Conservation (phyloP, 495 filamentous ascomycete genomes). For the Neurospora sp. region DNA sequence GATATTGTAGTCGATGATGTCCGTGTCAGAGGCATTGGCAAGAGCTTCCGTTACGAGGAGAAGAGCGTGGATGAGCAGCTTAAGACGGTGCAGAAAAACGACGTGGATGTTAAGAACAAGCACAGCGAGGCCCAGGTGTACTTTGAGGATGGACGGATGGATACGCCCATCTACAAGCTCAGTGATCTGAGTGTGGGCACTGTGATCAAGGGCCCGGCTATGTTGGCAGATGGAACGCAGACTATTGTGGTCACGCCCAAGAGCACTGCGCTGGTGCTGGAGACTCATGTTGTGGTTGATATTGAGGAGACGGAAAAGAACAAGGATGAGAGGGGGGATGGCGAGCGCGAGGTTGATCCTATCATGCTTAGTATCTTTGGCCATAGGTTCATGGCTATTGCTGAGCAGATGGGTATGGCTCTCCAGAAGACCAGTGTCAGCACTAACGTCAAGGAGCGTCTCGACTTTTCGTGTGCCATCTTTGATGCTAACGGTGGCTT, state of each 20-base stretch:
- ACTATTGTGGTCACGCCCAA: slow-evolving; percentile 87
- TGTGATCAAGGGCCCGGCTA: slow-evolving; percentile 72
- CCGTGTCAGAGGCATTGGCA: slow-evolving; percentile 77
- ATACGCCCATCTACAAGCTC: slow-evolving; percentile 80
- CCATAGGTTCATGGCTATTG: slow-evolving; percentile 97
- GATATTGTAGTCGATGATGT: slow-evolving; percentile 93
- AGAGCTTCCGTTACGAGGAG: slow-evolving; percentile 68
- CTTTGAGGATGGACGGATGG: slow-evolving; percentile 62
- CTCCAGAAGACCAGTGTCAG: slow-evolving; percentile 95
- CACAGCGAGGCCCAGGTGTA: slow-evolving; percentile 51
- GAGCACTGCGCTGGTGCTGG: slow-evolving; percentile 60
- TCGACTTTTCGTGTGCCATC: slow-evolving; percentile 94
- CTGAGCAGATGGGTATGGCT: slow-evolving; percentile 94
- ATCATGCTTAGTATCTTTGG: slow-evolving; percentile 95
- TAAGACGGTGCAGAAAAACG: slow-evolving; percentile 46
- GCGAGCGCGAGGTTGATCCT: slow-evolving; percentile 57
- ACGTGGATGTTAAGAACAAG: slow-evolving; percentile 41
- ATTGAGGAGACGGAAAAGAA: slow-evolving; percentile 49
- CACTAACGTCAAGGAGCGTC: slow-evolving; percentile 94
- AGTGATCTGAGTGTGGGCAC: slow-evolving; percentile 68
- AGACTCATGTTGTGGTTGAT: slow-evolving; percentile 66
- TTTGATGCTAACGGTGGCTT: slow-evolving; percentile 86
- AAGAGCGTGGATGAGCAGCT: slow-evolving; percentile 75
- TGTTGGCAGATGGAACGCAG: slow-evolving; percentile 90
- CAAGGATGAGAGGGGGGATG: slow-evolving; percentile 36